phyloP scores from a whole-genome alignment of 352 stramenopile species.

The Phytophthora niederhauseri region DNA sequence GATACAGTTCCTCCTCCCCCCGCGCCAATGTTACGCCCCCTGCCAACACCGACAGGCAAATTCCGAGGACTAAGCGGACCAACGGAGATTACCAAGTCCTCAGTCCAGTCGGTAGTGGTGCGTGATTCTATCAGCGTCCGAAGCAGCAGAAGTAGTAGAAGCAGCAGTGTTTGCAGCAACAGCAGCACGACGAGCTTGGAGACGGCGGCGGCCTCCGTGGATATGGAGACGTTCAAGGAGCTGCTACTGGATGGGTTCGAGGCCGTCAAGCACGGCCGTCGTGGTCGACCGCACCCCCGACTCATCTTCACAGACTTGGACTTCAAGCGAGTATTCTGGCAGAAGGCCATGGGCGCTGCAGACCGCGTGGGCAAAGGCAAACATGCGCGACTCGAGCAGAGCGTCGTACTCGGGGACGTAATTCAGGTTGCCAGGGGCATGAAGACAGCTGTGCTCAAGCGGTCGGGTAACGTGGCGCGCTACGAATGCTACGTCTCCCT shows the following conservation, averaged over 20 bases:
- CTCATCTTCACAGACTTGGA: conserved; percentile 77
- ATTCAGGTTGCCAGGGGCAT: conserved; percentile 77
- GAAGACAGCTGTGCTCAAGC: conserved; percentile 82
- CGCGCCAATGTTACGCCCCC: conserved; percentile 22
- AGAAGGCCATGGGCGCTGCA: conserved; percentile 51
- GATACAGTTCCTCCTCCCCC: conserved; percentile 20
- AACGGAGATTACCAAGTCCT: conserved; percentile 6
- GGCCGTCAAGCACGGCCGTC: conserved; percentile 73
- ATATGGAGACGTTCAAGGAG: conserved; percentile 66
- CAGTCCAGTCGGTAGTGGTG: conserved; percentile 13
- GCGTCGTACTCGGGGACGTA: conserved; percentile 66
- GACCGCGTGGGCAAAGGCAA: conserved; percentile 64
- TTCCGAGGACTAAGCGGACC: conserved; percentile 14
- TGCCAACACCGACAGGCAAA: conserved; percentile 20
- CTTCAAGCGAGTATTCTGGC: conserved; percentile 84
- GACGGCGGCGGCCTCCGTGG: conserved; percentile 33
- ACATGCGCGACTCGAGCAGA: conserved; percentile 73
- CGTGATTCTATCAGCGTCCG: conserved; percentile 18
- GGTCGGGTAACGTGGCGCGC: conserved; percentile 64
- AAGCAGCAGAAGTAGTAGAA: conserved; percentile 34
- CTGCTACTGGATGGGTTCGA: conserved; percentile 76
- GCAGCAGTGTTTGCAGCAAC: conserved; percentile 28
- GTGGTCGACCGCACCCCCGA: conserved; percentile 65
- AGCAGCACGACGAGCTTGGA: conserved; percentile 31
- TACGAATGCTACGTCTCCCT: conserved; percentile 83